These are phyloP conservation scores for Vairimorpha necatrix DNA, from an alignment of 371 early-diverging fungal species.

Conservation along the genomic window DNA sequence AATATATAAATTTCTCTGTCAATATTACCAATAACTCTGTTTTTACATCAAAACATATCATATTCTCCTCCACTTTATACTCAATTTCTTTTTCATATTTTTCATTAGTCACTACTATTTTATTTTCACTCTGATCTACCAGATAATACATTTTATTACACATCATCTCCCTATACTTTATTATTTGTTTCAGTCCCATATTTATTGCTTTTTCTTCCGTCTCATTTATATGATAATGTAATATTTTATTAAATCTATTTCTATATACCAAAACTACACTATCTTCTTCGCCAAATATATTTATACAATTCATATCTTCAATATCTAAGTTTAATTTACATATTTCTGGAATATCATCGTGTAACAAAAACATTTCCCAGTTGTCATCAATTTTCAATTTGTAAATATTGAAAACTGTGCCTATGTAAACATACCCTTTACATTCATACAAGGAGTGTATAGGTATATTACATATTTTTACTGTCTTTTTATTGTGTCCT, in stretches of 20 bases:
- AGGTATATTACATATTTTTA: conserved; percentile 23
- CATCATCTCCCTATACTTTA: background rate
- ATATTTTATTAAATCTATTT: background rate
- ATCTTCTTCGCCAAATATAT: conserved; percentile 1
- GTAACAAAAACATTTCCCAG: background rate
- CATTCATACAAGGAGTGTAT: conserved; percentile 23
- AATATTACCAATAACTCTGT: background rate
- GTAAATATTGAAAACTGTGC: conserved; percentile 22
- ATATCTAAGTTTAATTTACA: background rate
- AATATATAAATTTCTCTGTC: background rate
- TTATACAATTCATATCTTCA: background rate
- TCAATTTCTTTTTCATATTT: background rate
- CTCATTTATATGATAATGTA: conserved; percentile 2
- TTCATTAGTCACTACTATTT: background rate
- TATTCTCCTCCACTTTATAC: background rate
- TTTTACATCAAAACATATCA: background rate
- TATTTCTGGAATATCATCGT: background rate
- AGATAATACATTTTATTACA: background rate
- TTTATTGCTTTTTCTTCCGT: background rate
- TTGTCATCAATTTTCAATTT: background rate
- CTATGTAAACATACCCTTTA: conserved; percentile 1
- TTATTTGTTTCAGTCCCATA: background rate
- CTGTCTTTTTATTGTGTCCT: background rate
- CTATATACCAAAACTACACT: background rate
- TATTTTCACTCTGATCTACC: background rate